Base-by-base conservation (phyloP, 192 early-diverging fungal species). In the Rhizoclosmatium sp. region DNA sequence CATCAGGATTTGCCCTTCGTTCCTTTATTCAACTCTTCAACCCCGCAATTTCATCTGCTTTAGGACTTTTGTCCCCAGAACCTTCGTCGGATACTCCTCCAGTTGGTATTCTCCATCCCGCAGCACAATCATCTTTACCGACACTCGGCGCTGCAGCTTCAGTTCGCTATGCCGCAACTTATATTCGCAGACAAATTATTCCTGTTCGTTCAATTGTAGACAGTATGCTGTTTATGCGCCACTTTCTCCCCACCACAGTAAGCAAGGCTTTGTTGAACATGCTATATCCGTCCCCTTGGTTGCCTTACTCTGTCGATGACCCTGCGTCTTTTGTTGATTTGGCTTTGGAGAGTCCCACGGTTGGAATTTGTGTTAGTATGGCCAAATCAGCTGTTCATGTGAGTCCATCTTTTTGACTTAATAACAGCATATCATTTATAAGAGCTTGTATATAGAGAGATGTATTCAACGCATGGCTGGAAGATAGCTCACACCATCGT, bases 271-370 rank as follows among this genome's bases (percentile, higher is more conserved):
- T 87, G n/a, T 78, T 87, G 80, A 83, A 87, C 68, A 71, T 72
- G 31, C 47, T 81, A 31, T 85, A 83, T 64, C 84, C 86, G 12
- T 71, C 71, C 46, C 84, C 82, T 45, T 87, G 86, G 86, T 65
- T 87, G 3, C 80, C 83, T 3, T 83, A 85, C 58, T 73, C 78
- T 39, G 71, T 85, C 12, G 86, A 87, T 31, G 81, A 87, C 76
- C 86, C 86, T 2, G 77, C 14, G 0, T 61, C 64, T 21, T 45
- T 83, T 81, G 54, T 79, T 19, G 73, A 83, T 46, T 19, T 41
- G 56, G 21, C 75, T 7, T n/a, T 79, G 39, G 86, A 87, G 71
- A 83, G 75, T 72, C 86, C 86, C 19, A 82, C 82, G 12, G 48
- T 85, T 19, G 86, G 86, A 14, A 73, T 87, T 49, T 80, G 61